phyloP scores from a whole-genome alignment of 2,329 filamentous ascomycete genomes.

The Pseudogymnoascus sp. region DNA sequence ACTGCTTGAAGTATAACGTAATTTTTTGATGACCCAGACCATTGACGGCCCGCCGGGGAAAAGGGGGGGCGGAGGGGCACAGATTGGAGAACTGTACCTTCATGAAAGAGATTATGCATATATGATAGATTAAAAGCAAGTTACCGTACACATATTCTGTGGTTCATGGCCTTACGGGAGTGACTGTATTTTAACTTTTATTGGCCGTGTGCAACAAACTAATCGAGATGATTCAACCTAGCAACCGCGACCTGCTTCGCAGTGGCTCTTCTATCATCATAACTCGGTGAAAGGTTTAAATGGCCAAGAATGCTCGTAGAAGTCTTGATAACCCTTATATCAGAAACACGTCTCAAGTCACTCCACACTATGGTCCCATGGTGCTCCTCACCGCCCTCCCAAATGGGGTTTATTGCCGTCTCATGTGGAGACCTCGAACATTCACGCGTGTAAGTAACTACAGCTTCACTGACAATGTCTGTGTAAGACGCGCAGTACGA shows the following conservation, averaged over 20 bases:
- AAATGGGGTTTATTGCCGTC: background rate
- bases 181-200: background rate
- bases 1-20: background rate
- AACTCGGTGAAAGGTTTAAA: background rate
- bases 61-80: background rate
- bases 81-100: constrained; percentile 6
- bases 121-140: constrained; percentile 9
- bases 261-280: background rate
- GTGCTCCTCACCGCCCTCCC: background rate
- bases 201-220: background rate
- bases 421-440: constrained; percentile 4
- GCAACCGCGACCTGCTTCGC: background rate
- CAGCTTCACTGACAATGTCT: constrained; percentile 8
- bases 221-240: background rate
- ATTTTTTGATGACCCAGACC: background rate
- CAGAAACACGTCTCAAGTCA: background rate
- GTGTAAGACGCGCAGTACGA: constrained; percentile 7
- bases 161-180: background rate
- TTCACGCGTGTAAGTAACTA: constrained; percentile 6
- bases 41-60: background rate
- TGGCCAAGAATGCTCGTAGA: background rate
- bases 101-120: constrained; percentile 3
- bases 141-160: background rate
- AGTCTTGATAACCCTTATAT: background rate
- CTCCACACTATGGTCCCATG: background rate